Conservation (phyloP, 192 early-diverging fungal species). For the Thamnidium elegans region DNA sequence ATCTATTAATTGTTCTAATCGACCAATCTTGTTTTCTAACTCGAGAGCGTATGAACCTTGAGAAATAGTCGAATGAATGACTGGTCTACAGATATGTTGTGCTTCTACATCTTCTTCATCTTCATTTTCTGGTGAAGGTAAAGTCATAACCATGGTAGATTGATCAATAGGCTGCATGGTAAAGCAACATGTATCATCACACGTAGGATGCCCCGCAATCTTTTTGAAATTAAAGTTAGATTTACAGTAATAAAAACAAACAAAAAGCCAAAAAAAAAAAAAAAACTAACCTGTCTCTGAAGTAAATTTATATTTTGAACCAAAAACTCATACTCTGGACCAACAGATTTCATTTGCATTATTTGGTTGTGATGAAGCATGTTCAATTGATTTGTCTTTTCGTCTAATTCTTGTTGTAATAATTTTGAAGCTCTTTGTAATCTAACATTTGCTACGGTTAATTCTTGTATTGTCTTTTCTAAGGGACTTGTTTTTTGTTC, state of each 20-base stretch:
- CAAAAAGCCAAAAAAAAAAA: not conserved
- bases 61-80: conserved; percentile 36
- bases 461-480: conserved; percentile 25
- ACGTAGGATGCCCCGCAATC: conserved; percentile 33
- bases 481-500: conserved; percentile 38
- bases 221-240: not conserved
- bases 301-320: conserved; percentile 43
- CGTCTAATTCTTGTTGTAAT: conserved; percentile 34
- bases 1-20: conserved; percentile 32
- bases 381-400: conserved; percentile 27
- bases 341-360: conserved; percentile 30
- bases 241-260: not conserved
- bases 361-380: conserved; percentile 26
- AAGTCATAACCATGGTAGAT: conserved; percentile 36
- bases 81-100: conserved; percentile 41
- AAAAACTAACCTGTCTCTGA: conserved; percentile 38
- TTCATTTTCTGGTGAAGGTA: conserved; percentile 29
- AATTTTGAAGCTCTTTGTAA: conserved; percentile 35
- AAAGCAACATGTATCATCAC: conserved; percentile 38
- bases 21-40: conserved; percentile 28
- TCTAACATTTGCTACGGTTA: conserved; percentile 33
- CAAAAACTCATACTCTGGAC: conserved; percentile 42
- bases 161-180: conserved; percentile 34
- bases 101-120: conserved; percentile 31
- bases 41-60: conserved; percentile 36